These are phyloP conservation scores for Yamadazyma nakazawae DNA, from an alignment of 805 yeast species.

Conservation along the genomic window DNA sequence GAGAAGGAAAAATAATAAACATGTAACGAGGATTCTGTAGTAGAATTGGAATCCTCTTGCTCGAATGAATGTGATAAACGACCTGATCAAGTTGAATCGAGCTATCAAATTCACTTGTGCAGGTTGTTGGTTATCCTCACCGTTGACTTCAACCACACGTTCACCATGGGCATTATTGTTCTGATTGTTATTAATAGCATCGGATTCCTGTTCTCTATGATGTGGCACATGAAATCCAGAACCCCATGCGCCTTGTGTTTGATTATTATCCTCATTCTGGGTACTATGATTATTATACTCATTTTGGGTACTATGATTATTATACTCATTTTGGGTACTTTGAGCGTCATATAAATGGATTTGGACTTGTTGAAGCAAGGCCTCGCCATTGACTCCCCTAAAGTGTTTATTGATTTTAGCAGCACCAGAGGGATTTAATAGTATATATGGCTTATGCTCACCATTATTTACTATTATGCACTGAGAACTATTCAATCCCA, in stretches of 20 bases:
- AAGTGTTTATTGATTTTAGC: conserved; percentile 22
- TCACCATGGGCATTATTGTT: too few relatives aligned
- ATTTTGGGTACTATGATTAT: neutral
- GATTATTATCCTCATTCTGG: neutral
- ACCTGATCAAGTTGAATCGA: neutral
- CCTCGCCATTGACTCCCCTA: conserved; percentile 11
- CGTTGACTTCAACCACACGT: neutral
- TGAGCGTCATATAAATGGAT: conserved; percentile 11
- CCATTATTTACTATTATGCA: conserved; percentile 39
- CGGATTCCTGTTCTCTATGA: too few relatives aligned
- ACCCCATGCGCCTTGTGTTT: neutral
- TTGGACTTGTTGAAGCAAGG: conserved; percentile 25
- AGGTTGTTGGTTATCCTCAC: neutral
- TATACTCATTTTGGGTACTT: neutral
- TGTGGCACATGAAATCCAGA: too few relatives aligned
- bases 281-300: neutral
- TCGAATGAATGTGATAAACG: neutral
- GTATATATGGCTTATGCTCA: conserved; percentile 33
- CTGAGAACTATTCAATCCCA: conserved; percentile 35
- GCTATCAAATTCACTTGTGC: neutral
- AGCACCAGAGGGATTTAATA: conserved; percentile 36
- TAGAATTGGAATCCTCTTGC: neutral
- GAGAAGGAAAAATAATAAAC: neutral
- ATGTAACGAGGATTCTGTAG: neutral
- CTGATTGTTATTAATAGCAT: too few relatives aligned